Evolutionary conservation across 768 basidiomycete species (phyloP), one percentile per base, ranked within the genome.

Genomic region (Rhodotorula toruloides): DNA sequence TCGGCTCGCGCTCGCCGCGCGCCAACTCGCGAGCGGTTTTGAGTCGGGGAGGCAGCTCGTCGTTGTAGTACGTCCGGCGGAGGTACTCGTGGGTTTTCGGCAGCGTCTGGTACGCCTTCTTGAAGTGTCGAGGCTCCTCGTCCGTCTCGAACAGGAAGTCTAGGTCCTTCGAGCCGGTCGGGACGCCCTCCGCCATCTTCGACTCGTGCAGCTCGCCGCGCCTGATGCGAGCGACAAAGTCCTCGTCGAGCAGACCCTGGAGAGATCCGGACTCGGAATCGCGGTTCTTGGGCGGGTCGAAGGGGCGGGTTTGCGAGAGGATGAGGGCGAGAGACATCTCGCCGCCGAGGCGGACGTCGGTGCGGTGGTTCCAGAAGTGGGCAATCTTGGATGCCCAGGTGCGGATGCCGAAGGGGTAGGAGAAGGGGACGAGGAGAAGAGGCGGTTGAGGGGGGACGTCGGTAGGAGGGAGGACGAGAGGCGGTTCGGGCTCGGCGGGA

Each of bases 341-440:
- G 16, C 88, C 87, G 39, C 94, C 94, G 19, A 83, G 77, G 11
- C 79, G 83, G n/a, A 91, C 90, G 74, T 88, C 85, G 53, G 84
- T 79, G 13, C 91, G 85, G 76, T 89, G 86, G 76, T 91, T 92
- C 81, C 96, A 97, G 78, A 91, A 89, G 84, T 85, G 87, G 53
- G 94, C 46, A 36, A 74, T 53, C 65, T 74, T 74, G 16, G 48
- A n/a, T 16, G 67, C 62, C 74, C 74, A 75, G n/a, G 61, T 58
- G 1, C 58, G 66, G 32, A 75, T 71, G 54, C 74, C 74, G 55
- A 75, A 68, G 1, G 71, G 71, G 55, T 71, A 60, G 40, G 71
- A 46, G 73, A 77, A 80, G 19, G 79, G 79, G 2, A 80, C 71
- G 37, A 79, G 71, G 54, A 78, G 73, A 58, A 97, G 79, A 3